A percentile compares a stretch with the other conserved stretches of the same genome.
These are phyloP conservation scores for Monosporascus sp. DNA, from an alignment of 2,329 filamentous ascomycete species.

Conservation along the genomic window DNA sequence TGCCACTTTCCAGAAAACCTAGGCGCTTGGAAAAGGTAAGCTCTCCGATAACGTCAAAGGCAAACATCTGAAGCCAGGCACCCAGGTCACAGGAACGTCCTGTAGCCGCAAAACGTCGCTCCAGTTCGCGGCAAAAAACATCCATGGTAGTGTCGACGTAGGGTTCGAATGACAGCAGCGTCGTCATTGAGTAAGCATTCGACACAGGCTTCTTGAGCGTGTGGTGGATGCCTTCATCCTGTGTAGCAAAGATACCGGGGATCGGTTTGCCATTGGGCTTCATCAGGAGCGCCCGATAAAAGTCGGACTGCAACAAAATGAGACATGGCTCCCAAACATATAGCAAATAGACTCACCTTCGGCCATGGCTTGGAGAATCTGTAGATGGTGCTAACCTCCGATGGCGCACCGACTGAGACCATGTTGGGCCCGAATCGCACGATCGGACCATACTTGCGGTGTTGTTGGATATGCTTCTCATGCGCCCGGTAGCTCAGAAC, in stretches of 20 bases:
- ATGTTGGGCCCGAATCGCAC: slow-evolving; percentile 9
- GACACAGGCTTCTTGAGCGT: slow-evolving; percentile 14
- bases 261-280: slow-evolving; percentile 12
- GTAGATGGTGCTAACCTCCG: slow-evolving; percentile 6
- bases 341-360: background rate
- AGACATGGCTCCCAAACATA: background rate
- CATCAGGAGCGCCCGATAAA: slow-evolving; percentile 14
- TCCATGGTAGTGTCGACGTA: slow-evolving; percentile 15
- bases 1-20: slow-evolving; percentile 20
- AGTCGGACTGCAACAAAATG: slow-evolving; percentile 9
- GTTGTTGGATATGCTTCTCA: slow-evolving; percentile 4
- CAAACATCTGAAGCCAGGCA: slow-evolving; percentile 15
- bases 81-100: slow-evolving; percentile 2
- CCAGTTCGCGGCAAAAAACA: slow-evolving; percentile 10
- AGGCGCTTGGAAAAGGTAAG: slow-evolving; percentile 19
- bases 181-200: slow-evolving; percentile 17
- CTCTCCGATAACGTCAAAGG: slow-evolving; percentile 24
- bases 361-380: slow-evolving; percentile 1
- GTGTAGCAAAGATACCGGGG: slow-evolving; percentile 17
- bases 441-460: slow-evolving; percentile 1
- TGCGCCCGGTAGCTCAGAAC: slow-evolving; percentile 6
- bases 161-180: slow-evolving; percentile 17
- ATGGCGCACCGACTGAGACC: slow-evolving; percentile 1
- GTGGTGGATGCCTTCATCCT: slow-evolving; percentile 15
- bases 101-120: background rate